Percentiles rank a stretch among this genome's conserved stretches.
phyloP scores from a whole-genome alignment of 495 filamentous ascomycete species.

The Penicillium bialowiezense region DNA sequence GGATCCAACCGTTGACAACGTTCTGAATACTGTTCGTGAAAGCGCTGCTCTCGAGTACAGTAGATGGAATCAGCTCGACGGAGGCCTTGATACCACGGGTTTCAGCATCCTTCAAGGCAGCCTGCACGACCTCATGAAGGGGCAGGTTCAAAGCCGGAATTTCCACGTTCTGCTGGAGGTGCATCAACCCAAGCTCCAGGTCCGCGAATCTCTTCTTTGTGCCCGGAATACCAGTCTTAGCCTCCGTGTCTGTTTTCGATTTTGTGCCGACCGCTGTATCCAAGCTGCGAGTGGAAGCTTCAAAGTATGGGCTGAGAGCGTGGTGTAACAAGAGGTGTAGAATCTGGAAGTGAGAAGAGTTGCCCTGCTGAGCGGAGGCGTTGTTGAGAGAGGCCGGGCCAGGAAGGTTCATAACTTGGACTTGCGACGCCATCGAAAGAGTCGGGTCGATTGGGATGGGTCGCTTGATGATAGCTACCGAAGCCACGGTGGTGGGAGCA shows the following conservation, averaged over 20 bases:
- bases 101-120: conserved; percentile 72
- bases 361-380: conserved; percentile 61
- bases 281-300: conserved; percentile 85
- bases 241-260: conserved; percentile 75
- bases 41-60: conserved; percentile 73
- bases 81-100: conserved; percentile 61
- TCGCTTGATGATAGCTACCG: conserved; percentile 85
- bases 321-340: conserved; percentile 85
- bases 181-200: conserved; percentile 80
- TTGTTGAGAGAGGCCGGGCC: conserved; percentile 66
- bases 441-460: conserved; percentile 79
- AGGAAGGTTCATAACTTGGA: conserved; percentile 89
- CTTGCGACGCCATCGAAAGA: conserved; percentile 75
- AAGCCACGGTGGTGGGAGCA: conserved; percentile 73
- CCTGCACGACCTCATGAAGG: conserved; percentile 82
- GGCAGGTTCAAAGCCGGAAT: conserved; percentile 86
- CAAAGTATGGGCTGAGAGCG: conserved; percentile 89
- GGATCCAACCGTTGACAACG: conserved; percentile 94
- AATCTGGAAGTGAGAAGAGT: conserved; percentile 78
- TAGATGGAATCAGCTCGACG: conserved; percentile 69
- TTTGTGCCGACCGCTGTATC: conserved; percentile 62
- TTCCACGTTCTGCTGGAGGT: conserved; percentile 96
- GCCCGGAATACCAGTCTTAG: conserved; percentile 91
- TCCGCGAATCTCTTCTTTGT: conserved; percentile 95
- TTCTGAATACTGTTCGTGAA: conserved; percentile 94